Conservation (phyloP, 306 rosid species). For the Lathyrus aphaca region DNA sequence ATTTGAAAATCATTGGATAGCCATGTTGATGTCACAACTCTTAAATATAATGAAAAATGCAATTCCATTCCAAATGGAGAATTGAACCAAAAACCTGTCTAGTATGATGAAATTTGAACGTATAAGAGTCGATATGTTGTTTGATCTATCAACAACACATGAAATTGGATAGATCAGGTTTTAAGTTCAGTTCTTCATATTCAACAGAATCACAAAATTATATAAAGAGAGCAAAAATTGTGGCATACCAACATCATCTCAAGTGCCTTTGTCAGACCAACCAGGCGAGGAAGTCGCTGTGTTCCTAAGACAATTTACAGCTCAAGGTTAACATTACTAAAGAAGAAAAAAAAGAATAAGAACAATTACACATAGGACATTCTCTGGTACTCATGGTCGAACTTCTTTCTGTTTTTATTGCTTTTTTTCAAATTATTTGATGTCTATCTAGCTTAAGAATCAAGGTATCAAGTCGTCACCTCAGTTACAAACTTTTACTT, state of each 20-base stretch:
- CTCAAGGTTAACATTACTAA: constrained; percentile 35
- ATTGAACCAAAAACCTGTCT: constrained; percentile 35
- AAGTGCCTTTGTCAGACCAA: constrained; percentile 88
- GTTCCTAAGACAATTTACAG: constrained; percentile 70
- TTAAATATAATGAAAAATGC: constrained; percentile 7
- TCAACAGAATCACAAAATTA: constrained; percentile 20
- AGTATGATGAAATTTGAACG: constrained; percentile 28
- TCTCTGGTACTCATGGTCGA: background rate
- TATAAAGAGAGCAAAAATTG: constrained; percentile 15
- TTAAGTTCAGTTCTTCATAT: constrained; percentile 33
- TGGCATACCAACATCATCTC: constrained; percentile 89
- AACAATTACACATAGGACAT: constrained; percentile 9
- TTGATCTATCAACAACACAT: constrained; percentile 12
- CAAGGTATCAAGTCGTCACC: constrained; percentile 10
- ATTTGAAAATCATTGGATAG: constrained; percentile 30
- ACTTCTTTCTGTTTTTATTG: constrained; percentile 6
- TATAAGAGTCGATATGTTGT: constrained; percentile 16
- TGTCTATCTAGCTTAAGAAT: constrained; percentile 1
- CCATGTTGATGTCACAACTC: constrained; percentile 21
- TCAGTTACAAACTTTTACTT: background rate
- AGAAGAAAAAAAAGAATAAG: constrained; percentile 8
- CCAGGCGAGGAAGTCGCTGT: constrained; percentile 97
- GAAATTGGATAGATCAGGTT: constrained; percentile 24
- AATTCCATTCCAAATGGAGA: constrained; percentile 37
- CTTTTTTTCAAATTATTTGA: constrained; percentile 19